Conservation (phyloP, 805 yeast species). For the Alloascoidea africana region DNA sequence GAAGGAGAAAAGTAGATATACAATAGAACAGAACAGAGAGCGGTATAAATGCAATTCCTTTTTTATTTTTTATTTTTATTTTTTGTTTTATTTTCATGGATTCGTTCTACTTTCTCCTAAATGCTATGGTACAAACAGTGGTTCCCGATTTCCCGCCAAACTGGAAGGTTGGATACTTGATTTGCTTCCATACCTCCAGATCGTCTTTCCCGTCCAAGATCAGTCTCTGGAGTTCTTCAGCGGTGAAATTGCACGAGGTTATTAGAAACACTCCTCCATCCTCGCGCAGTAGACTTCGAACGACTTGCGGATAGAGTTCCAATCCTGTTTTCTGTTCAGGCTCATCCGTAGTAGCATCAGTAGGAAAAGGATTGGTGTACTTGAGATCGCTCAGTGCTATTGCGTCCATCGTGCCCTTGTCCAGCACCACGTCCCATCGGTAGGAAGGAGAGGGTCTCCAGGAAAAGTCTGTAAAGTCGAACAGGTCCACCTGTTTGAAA, state of each 20-base stretch:
- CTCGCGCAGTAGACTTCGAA: slow-evolving; percentile 36
- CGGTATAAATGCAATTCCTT: neutral
- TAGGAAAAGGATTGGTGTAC: slow-evolving; percentile 23
- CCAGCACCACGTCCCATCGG: slow-evolving; percentile 62
- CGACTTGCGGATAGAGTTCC: slow-evolving; percentile 47
- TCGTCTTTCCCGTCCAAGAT: slow-evolving; percentile 25
- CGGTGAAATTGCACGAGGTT: slow-evolving; percentile 91
- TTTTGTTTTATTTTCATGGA: slow-evolving; percentile 1
- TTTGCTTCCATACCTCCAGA: slow-evolving; percentile 44
- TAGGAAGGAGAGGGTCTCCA: slow-evolving; percentile 20
- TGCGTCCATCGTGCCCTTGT: slow-evolving; percentile 95
- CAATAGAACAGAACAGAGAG: neutral
- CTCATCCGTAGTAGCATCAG: slow-evolving; percentile 9
- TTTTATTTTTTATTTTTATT: slow-evolving; percentile 2
- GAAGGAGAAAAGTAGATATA: neutral
- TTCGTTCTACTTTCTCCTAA: slow-evolving; percentile 23
- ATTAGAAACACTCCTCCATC: slow-evolving; percentile 53
- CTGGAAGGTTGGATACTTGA: slow-evolving; percentile 68
- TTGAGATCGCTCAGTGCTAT: slow-evolving; percentile 65
- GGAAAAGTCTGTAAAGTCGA: slow-evolving; percentile 20
- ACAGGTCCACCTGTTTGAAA: slow-evolving; percentile 61
- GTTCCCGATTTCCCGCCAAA: slow-evolving; percentile 88
- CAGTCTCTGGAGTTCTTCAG: slow-evolving; percentile 48
- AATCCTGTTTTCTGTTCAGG: slow-evolving; percentile 20
- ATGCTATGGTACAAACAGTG: slow-evolving; percentile 79